These are phyloP conservation scores for Ogataea saltuana DNA, from an alignment of 805 yeast species.

Conservation along the genomic window DNA sequence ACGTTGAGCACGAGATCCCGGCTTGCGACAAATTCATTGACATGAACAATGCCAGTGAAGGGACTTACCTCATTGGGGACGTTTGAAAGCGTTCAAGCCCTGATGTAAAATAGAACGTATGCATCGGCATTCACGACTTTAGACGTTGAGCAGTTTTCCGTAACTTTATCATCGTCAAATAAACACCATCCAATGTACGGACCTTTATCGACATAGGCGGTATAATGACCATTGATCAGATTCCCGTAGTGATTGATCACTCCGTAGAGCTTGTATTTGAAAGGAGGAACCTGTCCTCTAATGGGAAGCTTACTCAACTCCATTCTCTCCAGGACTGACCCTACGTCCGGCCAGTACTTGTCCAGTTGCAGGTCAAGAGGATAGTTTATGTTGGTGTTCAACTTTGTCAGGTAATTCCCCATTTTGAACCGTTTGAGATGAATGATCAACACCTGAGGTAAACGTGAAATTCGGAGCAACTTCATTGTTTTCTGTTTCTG, in stretches of 20 bases:
- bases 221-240: constrained; percentile 85
- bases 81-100: constrained; percentile 32
- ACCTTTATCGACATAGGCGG: constrained; percentile 73
- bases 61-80: constrained; percentile 33
- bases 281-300: constrained; percentile 80
- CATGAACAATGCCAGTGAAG: constrained; percentile 37
- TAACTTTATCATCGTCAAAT: constrained; percentile 78
- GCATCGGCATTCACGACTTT: constrained; percentile 73
- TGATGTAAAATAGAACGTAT: constrained; percentile 76
- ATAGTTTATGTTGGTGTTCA: constrained; percentile 65
- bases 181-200: constrained; percentile 67
- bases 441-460: constrained; percentile 77
- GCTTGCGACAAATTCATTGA: constrained; percentile 54
- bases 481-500: constrained; percentile 64
- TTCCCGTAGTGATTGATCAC: constrained; percentile 86
- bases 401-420: constrained; percentile 52
- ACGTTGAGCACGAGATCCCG: constrained; percentile 79
- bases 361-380: constrained; percentile 61
- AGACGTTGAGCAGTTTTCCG: constrained; percentile 47
- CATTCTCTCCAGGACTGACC: constrained; percentile 44
- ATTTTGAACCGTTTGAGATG: constrained; percentile 81
- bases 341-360: constrained; percentile 65
- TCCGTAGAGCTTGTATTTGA: constrained; percentile 71
- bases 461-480: constrained; percentile 67
- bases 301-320: constrained; percentile 52